phyloP scores from a whole-genome alignment of 805 yeast species.

The Myxozyma vanderwaltii region DNA sequence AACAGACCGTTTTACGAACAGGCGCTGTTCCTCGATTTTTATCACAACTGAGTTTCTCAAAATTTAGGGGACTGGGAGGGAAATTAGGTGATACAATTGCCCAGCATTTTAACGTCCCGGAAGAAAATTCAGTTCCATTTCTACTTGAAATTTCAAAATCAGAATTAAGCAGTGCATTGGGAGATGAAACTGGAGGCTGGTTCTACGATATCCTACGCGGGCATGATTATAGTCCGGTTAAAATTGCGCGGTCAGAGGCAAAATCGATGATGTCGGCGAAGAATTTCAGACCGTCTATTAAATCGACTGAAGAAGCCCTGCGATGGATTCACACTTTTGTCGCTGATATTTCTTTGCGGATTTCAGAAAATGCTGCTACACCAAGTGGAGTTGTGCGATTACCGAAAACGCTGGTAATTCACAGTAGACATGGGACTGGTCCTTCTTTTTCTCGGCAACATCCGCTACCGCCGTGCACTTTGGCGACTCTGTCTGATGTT shows the following conservation, averaged over 20 bases:
- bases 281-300: slow-evolving; percentile 64
- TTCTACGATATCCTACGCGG: slow-evolving; percentile 71
- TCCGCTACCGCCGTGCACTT: slow-evolving; percentile 29
- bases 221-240: slow-evolving; percentile 54
- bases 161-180: slow-evolving; percentile 46
- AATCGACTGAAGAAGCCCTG: slow-evolving; percentile 55
- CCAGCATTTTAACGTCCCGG: slow-evolving; percentile 55
- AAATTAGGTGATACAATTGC: slow-evolving; percentile 68
- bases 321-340: slow-evolving; percentile 84
- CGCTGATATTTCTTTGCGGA: slow-evolving; percentile 72
- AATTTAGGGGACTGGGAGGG: slow-evolving; percentile 92
- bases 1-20: slow-evolving; percentile 67
- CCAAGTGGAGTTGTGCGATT: slow-evolving; percentile 42
- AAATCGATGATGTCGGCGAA: slow-evolving; percentile 90
- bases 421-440: slow-evolving; percentile 29
- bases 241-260: slow-evolving; percentile 55
- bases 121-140: slow-evolving; percentile 50
- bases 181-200: slow-evolving; percentile 54
- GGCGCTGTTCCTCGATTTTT: slow-evolving; percentile 56
- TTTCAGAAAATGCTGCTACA: slow-evolving; percentile 55
- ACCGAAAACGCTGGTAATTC: slow-evolving; percentile 59
- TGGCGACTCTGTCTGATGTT: slow-evolving; percentile 10
- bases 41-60: slow-evolving; percentile 61
- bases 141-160: slow-evolving; percentile 52
- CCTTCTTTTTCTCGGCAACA: slow-evolving; percentile 35